Evolutionary conservation across 2,329 filamentous ascomycete genomes (phyloP).

Genomic region (Stemphylium beticola): DNA sequence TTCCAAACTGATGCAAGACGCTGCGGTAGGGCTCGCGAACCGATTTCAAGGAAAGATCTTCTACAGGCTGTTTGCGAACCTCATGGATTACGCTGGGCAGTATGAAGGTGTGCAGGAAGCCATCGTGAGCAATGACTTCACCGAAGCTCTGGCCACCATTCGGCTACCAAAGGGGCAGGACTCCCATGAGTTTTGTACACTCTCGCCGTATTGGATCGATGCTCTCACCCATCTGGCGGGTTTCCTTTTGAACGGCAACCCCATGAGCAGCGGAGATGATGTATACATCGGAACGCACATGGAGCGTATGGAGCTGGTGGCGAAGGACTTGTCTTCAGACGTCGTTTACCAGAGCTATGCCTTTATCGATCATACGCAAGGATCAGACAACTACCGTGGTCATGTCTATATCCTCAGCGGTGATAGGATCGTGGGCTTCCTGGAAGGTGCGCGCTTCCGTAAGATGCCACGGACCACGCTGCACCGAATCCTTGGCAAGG

Average conservation of each 20-base stretch:
- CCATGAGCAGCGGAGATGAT: no score
- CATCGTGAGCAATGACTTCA: constrained; percentile 1
- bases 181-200: background rate
- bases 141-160: constrained; percentile 2
- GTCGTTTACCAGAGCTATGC: background rate
- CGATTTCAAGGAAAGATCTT: constrained; percentile 2
- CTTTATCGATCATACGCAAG: background rate
- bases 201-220: constrained; percentile 1
- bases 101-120: constrained; percentile 4
- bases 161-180: constrained; percentile 2
- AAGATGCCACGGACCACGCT: background rate
- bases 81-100: constrained; percentile 1
- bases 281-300: no score
- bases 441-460: background rate
- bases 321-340: background rate
- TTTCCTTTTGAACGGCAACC: constrained; percentile 2
- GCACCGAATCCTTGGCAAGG: background rate
- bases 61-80: constrained; percentile 4
- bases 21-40: constrained; percentile 1
- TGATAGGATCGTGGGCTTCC: background rate
- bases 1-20: constrained; percentile 2
- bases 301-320: no score
- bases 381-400: background rate
- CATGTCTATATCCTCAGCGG: background rate
- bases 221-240: background rate